A percentile compares a stretch with the other conserved stretches of the same genome.
These are phyloP conservation scores for Hyaloscypha hepaticicola DNA, from an alignment of 495 filamentous ascomycete species.

Conservation along the genomic window DNA sequence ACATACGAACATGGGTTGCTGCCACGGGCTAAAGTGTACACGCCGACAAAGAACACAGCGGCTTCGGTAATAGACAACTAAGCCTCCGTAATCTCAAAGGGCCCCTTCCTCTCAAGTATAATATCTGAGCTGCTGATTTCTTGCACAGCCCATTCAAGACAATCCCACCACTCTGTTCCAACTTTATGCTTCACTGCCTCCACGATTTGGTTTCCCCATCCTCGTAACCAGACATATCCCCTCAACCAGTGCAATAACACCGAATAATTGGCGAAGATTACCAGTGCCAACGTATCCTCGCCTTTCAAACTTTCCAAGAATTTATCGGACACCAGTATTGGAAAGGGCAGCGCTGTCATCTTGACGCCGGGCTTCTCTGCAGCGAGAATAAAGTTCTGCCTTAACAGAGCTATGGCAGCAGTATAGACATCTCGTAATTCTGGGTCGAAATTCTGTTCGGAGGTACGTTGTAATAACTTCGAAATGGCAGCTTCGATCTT, in stretches of 20 bases:
- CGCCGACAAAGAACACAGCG: too few relatives aligned
- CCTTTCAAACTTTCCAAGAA: constrained; percentile 36
- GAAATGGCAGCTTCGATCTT: background rate
- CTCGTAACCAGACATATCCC: constrained; percentile 7
- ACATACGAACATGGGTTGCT: too few relatives aligned
- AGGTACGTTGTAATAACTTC: background rate
- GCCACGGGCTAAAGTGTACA: too few relatives aligned
- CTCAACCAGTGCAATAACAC: constrained; percentile 31
- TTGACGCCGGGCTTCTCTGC: background rate
- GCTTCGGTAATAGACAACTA: too few relatives aligned
- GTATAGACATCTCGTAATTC: background rate
- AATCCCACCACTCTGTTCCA: constrained; percentile 8
- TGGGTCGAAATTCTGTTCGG: background rate
- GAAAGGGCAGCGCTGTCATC: constrained; percentile 2
- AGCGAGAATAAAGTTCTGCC: constrained; percentile 1
- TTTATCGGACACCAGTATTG: constrained; percentile 18
- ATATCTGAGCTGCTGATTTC: background rate
- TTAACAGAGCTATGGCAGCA: background rate
- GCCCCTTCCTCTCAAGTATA: too few relatives aligned
- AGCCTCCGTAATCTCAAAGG: too few relatives aligned
- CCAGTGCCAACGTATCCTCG: constrained; percentile 39
- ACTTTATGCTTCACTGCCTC: constrained; percentile 3
- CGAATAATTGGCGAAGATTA: constrained; percentile 44
- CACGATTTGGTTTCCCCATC: constrained; percentile 13
- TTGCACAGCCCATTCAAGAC: constrained; percentile 8